phyloP scores from a whole-genome alignment of 164 flowering plant genomes.

The Vitis labrusca region DNA sequence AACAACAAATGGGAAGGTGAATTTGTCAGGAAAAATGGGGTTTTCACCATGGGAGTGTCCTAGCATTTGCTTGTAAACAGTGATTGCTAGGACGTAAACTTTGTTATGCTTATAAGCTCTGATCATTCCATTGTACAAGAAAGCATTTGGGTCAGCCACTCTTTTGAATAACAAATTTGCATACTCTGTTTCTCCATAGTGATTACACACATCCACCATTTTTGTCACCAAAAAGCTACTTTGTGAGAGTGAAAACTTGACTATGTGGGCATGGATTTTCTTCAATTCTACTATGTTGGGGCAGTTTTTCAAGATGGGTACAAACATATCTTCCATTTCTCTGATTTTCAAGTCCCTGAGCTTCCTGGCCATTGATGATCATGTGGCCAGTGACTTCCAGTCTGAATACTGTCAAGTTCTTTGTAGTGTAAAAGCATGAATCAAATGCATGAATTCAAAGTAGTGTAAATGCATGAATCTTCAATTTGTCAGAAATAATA shows the following conservation, averaged over 20 bases:
- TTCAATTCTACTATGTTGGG: slow-evolving; percentile 32
- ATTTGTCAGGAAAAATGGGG: slow-evolving; percentile 47
- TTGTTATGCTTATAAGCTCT: slow-evolving; percentile 49
- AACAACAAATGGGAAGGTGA: slow-evolving; percentile 63
- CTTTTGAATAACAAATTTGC: slow-evolving; percentile 49
- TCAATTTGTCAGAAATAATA: too few species aligned
- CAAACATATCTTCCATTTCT: slow-evolving; percentile 57
- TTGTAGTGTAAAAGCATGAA: rapidly evolving
- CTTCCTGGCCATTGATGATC: slow-evolving; percentile 5
- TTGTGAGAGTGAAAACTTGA: slow-evolving; percentile 50
- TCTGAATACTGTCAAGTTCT: too few species aligned
- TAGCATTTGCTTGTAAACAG: slow-evolving; percentile 47
- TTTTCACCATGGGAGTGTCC: slow-evolving; percentile 15
- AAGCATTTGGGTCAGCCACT: slow-evolving; percentile 57
- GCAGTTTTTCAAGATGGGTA: slow-evolving; percentile 49
- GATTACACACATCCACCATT: slow-evolving; percentile 59
- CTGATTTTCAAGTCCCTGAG: slow-evolving; percentile 16
- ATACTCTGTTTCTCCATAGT: slow-evolving; percentile 34
- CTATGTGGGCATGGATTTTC: slow-evolving; percentile 56
- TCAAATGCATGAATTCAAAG: too few species aligned
- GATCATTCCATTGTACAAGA: slow-evolving; percentile 61
- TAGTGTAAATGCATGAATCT: rapidly evolving
- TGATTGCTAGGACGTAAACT: slow-evolving; percentile 15
- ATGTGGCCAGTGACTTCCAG: too few species aligned
- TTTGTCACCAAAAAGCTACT: slow-evolving; percentile 72